Evolutionary conservation across 192 early-diverging fungal genomes (phyloP).

Genomic region (Ambispora gerdemannii): DNA sequence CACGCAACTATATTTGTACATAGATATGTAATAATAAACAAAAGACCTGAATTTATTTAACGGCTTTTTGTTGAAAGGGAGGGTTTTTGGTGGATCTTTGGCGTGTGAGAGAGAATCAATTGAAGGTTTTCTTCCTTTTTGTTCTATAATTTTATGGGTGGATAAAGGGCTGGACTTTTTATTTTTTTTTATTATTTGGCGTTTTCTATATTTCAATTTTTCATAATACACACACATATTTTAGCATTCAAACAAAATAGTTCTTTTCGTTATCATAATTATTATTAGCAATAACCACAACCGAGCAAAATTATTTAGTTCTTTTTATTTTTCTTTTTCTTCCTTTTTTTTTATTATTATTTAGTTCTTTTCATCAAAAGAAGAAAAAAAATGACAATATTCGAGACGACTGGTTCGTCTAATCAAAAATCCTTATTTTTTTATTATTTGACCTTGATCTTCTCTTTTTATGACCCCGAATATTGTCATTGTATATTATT

Average conservation of each 20-base stretch:
- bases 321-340: constrained; percentile 5
- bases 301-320: background rate
- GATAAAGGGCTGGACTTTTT: constrained; percentile 32
- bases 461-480: background rate
- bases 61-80: too few relatives aligned
- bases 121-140: constrained; percentile 1
- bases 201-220: too few relatives aligned
- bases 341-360: constrained; percentile 18
- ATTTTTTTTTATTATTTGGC: constrained; percentile 7
- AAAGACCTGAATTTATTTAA: too few relatives aligned
- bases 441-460: background rate
- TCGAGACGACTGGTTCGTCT: constrained; percentile 22
- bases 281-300: constrained; percentile 11
- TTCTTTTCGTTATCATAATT: background rate
- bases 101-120: background rate
- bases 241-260: background rate
- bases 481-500: constrained; percentile 28
- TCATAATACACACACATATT: too few relatives aligned
- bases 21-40: too few relatives aligned
- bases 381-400: constrained; percentile 10
- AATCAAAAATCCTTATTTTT: background rate
- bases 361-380: background rate
- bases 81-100: background rate
- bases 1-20: background rate
- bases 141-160: constrained; percentile 20